Base-by-base conservation (phyloP, 768 basidiomycete genomes). In the Russula brevipes region DNA sequence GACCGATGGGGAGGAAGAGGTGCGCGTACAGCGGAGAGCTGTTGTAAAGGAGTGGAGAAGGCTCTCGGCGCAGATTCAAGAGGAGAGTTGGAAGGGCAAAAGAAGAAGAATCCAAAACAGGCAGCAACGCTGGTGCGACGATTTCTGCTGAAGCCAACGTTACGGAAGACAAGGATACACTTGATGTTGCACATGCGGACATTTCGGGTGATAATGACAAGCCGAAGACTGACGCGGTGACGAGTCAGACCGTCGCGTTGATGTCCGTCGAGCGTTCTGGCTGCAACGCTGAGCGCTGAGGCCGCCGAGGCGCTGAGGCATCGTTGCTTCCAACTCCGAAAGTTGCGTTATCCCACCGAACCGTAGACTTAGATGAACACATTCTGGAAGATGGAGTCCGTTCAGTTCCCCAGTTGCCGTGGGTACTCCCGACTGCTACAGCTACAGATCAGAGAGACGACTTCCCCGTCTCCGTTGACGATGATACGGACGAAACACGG, bases 61-160 rank as follows among this genome's bases (percentile, higher is more conserved):
- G 88, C 87, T 73, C 78, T 85, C 19, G n/a, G n/a, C n/a, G 78
- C 74, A 61, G 73, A 76, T 44, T 89, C 24, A 86, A 87, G 54
- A 45, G 39, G 41, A 60, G 16, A 47, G n/a, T 64, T 19, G 38
- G 16, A 24, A 49, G 55, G 42, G 58, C 54, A 8, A 64, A 35
- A 33, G 41, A 60, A 39, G 47, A 7, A 11, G 35, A 5, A 42
- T 38, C 4, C 11, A 16, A 14, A 14, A 14, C 42, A 6, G 39
- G 7, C n/a, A 38, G 16, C 31, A 38, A 1, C 16, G 1, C 17
- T 4, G 58, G 3, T 31, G 7, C 16, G 19, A 12, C 46, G 30
- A 31, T 11, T 17, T 39, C 57, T 4, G 19, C 33, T 19, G 53
- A 54, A 19, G 35, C 16, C 16, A 39, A 47, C 30, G 19, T 36